These are phyloP conservation scores for Neofusicoccum umdonicola DNA, from an alignment of 2,329 filamentous ascomycete species.

Conservation along the genomic window DNA sequence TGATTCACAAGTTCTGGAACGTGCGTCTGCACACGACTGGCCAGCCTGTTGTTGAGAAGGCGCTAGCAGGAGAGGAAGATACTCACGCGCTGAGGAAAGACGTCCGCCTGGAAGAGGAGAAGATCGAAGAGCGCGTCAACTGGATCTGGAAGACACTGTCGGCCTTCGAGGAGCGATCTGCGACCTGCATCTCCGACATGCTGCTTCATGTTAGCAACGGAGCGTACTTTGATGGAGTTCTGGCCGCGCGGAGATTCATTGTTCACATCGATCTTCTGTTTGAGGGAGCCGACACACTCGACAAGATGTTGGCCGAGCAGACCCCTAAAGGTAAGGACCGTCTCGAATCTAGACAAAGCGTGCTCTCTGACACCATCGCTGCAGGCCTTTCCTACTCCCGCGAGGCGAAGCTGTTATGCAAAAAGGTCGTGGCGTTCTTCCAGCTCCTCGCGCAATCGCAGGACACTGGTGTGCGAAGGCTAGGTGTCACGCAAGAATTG, in stretches of 20 bases:
- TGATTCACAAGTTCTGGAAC: constrained; percentile 99
- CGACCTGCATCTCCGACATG: constrained; percentile 98
- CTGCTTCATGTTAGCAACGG: constrained; percentile 97
- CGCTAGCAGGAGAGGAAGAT: constrained; percentile 51
- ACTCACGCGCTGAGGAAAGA: constrained; percentile 68
- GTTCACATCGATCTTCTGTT: constrained; percentile 94
- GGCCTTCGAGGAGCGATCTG: constrained; percentile 94
- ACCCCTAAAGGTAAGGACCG: constrained; percentile 68
- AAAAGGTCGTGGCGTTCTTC: constrained; percentile 98
- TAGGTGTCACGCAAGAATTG: constrained; percentile 96
- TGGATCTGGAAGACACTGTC: constrained; percentile 98
- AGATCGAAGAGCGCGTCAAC: constrained; percentile 96
- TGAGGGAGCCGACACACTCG: constrained; percentile 79
- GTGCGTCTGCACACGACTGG: constrained; percentile 65
- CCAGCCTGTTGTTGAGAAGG: constrained; percentile 37
- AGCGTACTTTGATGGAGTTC: constrained; percentile 89
- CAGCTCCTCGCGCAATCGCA: constrained; percentile 91
- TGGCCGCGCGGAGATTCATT: constrained; percentile 95
- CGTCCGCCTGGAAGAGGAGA: constrained; percentile 83
- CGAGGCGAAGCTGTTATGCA: constrained; percentile 98
- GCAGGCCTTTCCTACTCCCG: constrained; percentile 83
- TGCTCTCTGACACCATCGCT: constrained; percentile 10
- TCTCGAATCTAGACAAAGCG: background rate
- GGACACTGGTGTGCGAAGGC: constrained; percentile 81
- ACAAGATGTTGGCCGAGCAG: constrained; percentile 65